Base-by-base conservation (phyloP, 371 early-diverging fungal genomes). In the Mucor irregularis region DNA sequence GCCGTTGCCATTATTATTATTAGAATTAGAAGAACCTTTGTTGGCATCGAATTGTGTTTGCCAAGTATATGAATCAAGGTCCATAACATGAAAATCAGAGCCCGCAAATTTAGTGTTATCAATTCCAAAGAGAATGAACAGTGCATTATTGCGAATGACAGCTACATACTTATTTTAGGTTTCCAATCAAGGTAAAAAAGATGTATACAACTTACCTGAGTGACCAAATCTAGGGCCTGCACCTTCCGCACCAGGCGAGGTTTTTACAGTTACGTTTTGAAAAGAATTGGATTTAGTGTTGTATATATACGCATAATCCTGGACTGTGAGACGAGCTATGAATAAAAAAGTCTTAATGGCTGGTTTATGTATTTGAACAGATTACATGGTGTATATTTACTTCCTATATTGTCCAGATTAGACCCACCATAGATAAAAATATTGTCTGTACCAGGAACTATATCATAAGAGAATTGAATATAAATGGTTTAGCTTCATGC, bases 171-270 rank as follows among this genome's bases (percentile, higher is more conserved):
- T 7, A 37, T 2, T 10, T 46, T 1, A 31, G n/a, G 11, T 13
- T 8, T 31, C 16, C 13, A 13, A 34, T 21, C 24, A 6, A n/a
- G 4, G 17, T 1, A 5, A 8, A 5, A 1, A 33, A 11, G 7
- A n/a, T 40, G 19, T 52, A 26, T 19, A 17, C 22, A 14, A 1
- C 13, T 24, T 40, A 56, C 56, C 40, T 11, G 38, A 48, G 31
- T 56, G 56, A 31, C 48, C 47, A 56, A 56, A 56, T 24, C 39
- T 37, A 31, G 48, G n/a, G 4, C 56, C 56, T 19, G 56, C 56
- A 19, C 56, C 56, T 10, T 14, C 33, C 9, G 31, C 30, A n/a
- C 26, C 13, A n/a, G 11, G 2, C 22, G 38, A 48, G 2, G 22
- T 16, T 39, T 9, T 8, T 8, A 56, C 39, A 22, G 34, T 48